Base-by-base conservation (phyloP, 2,329 filamentous ascomycete genomes). In the Rasamsonia emersonii region DNA sequence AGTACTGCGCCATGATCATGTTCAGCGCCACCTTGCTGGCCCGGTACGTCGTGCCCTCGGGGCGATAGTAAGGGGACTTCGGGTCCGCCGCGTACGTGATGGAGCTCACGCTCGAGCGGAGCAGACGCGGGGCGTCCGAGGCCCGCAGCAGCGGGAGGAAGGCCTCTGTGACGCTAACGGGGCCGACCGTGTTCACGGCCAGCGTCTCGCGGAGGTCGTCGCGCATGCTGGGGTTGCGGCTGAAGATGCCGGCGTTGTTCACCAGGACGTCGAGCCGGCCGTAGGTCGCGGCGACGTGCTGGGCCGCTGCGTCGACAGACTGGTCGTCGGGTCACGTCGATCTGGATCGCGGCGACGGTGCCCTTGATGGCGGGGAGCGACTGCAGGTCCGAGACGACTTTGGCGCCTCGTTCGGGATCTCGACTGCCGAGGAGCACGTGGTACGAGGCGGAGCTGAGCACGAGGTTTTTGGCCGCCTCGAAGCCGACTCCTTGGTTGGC, bases 221-320 rank as follows among this genome's bases (percentile, higher is more conserved):
- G 13, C 33, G 16, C 28, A 26, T 4, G 14, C 21, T n/a, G 18
- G 21, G 27, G 8, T 27, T 9, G 16, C 18, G 14, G 11, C 25
- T 26, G 6, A 36, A 14, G 31, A 46, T 37, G 10, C 48, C 49
- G 7, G 49, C 46, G 15, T 20, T 50, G 36, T 53, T 53, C 33
- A 53, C 35, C 1, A 49, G 41, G 24, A 51, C 46, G 18, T 54
- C 48, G 4, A 54, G 40, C 5, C 39, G 41, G 17, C 47, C 76
- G 42, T 75, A 71, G 39, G 72, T 74, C 30, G 62, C 54, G 6
- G 68, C 68, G 13, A 71, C 64, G 33, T 68, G 65, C 44, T 79
- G 73, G 8, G 68, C 69, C 24, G 69, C 65, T 28, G 73, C 62
- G 47, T 78, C 67, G 36, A 67, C 47, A 8, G 48, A 70, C 39